Conservation (phyloP, 108 stramenopile species). For the Nitzschia sp. region DNA sequence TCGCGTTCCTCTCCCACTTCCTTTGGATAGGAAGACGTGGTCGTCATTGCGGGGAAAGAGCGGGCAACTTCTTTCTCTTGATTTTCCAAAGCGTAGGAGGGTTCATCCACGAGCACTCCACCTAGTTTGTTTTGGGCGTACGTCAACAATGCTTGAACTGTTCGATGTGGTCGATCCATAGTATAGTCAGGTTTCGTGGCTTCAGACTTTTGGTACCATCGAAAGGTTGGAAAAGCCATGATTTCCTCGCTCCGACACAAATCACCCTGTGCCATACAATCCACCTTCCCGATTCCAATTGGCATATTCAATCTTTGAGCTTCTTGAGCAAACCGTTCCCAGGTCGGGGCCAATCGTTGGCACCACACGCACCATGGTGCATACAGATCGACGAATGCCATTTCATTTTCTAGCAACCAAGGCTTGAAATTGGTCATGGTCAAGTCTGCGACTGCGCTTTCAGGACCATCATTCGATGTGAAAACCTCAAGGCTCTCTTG, state of each 20-base stretch:
- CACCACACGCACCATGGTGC: slow-evolving; percentile 98
- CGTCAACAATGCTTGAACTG: slow-evolving; percentile 70
- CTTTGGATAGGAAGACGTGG: too few relatives aligned
- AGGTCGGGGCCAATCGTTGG: slow-evolving; percentile 91
- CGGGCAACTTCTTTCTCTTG: too few relatives aligned
- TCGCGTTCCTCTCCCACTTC: too few relatives aligned
- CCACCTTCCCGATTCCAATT: slow-evolving; percentile 83
- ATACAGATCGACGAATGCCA: slow-evolving; percentile 88
- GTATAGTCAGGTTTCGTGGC: slow-evolving; percentile 81
- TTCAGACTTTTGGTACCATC: slow-evolving; percentile 84
- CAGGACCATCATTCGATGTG: not conserved
- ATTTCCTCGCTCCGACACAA: slow-evolving; percentile 84
- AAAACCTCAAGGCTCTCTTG: too few relatives aligned
- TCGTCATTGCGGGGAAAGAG: too few relatives aligned
- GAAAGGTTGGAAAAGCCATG: slow-evolving; percentile 95
- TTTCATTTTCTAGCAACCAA: slow-evolving; percentile 64
- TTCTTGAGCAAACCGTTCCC: slow-evolving; percentile 87
- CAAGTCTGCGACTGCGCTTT: slow-evolving; percentile 47
- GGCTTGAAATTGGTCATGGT: slow-evolving; percentile 55
- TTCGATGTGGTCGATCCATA: slow-evolving; percentile 89
- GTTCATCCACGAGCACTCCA: too few relatives aligned
- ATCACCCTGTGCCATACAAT: slow-evolving; percentile 91
- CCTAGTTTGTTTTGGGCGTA: slow-evolving; percentile 75
- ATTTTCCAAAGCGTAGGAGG: too few relatives aligned
- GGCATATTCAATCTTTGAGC: slow-evolving; percentile 63